Evolutionary conservation across 495 filamentous ascomycete species (phyloP).

Genomic region (Tuber calosporum): DNA sequence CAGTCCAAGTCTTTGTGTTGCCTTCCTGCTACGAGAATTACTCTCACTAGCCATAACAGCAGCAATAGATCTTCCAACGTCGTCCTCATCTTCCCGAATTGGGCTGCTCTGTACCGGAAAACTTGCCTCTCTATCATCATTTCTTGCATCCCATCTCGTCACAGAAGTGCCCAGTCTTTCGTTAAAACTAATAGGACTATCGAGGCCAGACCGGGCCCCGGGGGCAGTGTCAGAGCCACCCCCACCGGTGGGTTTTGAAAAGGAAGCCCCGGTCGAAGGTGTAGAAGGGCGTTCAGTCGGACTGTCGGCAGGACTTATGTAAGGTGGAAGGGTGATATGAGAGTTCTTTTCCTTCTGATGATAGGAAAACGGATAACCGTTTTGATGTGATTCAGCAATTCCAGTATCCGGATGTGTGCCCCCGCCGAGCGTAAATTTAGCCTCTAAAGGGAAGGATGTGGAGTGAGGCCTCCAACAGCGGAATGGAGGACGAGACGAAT

Average conservation of each 20-base stretch:
- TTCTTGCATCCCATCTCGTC: background rate
- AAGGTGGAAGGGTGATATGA: slow-evolving; percentile 33
- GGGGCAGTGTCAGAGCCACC: slow-evolving; percentile 17
- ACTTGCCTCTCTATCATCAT: background rate
- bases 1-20: slow-evolving; percentile 81
- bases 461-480: slow-evolving; percentile 36
- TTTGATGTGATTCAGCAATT: background rate
- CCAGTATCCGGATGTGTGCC: slow-evolving; percentile 23
- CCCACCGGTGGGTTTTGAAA: slow-evolving; percentile 1
- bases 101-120: background rate
- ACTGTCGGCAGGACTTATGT: slow-evolving; percentile 40
- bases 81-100: slow-evolving; percentile 17
- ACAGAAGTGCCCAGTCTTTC: slow-evolving; percentile 27
- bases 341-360: background rate
- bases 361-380: background rate
- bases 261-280: slow-evolving; percentile 9
- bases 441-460: slow-evolving; percentile 32
- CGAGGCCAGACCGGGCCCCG: slow-evolving; percentile 18
- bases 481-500: slow-evolving; percentile 31
- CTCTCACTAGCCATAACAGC: slow-evolving; percentile 51
- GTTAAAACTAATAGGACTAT: slow-evolving; percentile 18
- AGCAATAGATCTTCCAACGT: slow-evolving; percentile 35
- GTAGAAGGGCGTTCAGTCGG: slow-evolving; percentile 39
- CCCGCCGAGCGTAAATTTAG: slow-evolving; percentile 33
- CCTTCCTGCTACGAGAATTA: slow-evolving; percentile 80